Base-by-base conservation (phyloP, 805 yeast species). In the Metschnikowia proteae region DNA sequence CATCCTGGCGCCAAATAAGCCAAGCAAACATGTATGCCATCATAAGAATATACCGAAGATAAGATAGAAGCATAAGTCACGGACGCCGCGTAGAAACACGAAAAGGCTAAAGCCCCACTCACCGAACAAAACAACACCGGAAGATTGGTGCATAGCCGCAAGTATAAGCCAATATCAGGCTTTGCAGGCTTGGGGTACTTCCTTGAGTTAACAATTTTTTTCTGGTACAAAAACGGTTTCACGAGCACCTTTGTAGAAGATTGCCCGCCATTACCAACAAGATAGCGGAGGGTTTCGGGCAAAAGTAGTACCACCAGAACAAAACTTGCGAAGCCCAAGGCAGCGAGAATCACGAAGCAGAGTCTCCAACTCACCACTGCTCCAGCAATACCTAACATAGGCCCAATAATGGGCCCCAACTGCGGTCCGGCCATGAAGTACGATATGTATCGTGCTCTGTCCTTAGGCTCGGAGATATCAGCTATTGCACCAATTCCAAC, bases 1-100 rank as follows among this genome's bases (percentile, higher is more conserved):
- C 64, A 55, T 1, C 84, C 84, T 0, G 84, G 83, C 48, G 81
- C 78, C 6, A 77, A 64, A 47, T 79, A 80, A 0, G 81, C 67
- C 6, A 78, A 65, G 29, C 80, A 74, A 0, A 70, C 66, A 13
- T 67, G 61, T 1, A 75, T 52, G 26, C 60, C 58, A 1, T 64
- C 60, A 48, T 68, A 73, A 7, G 61, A 49, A 54, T 79, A 79
- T 6, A 64, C 59, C 0, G 61, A 55, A 35, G 69, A 61, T 31
- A 80, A 60, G 6, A 65, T 64, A 26, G 67, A 66, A 0, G 82
- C 61, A 53, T 77, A 75, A 1, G 80, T 75, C 8, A 80, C 79
- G 51, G 76, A 74, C 51, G 80, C 67, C 1, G 75, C 82, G 52
- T 80, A 80, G 54, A 78, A 80, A 17, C 77, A 67, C 3, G 83